Evolutionary conservation across 1,139 yeast species (phyloP), one percentile per base, ranked within the genome.

Genomic region (Candida sp.): DNA sequence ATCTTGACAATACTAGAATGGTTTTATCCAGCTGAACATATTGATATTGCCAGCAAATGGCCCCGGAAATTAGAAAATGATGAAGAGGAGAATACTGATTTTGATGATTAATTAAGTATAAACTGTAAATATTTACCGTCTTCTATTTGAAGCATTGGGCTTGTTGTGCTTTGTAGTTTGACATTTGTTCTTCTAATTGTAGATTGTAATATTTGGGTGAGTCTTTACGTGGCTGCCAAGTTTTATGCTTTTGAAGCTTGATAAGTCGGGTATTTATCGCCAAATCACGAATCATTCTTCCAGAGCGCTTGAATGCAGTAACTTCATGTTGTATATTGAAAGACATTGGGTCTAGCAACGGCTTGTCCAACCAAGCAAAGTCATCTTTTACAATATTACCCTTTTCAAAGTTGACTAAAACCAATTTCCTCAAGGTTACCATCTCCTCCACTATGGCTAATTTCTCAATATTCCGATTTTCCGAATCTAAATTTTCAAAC

Each of bases 41-140:
- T 93, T 11, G 98, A 91, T 55, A 54, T 63, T 43, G 96, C 84
- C 0, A 68, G 74, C 1, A 87, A 89, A 58, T 90, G 97, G 97
- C 96, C 95, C 0, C 48, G 44, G 66, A 61, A 41, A 48, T 43
- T 22, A 49, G 35, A 27, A 15, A 36, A 50, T 30, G 2, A 44
- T 43, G 21, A 1, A 49, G 43, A n/a, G 46, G 32, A 2, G 50
- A 41, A 19, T 15, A 15, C 19, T 15, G 19, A 15, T 15, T 15
- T 2, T 15, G 19, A 15, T 15, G 2, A 15, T 15, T 15, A 3
- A 15, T 15, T 15, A 15, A 15, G 19, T 15, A 15, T 15, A 15
- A 15, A 15, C 19, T 15, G 19, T 15, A 15, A 15, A 15, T 15
- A 15, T 15, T 2, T 15, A 15, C 19, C 19, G 2, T 15, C 19